Evolutionary conservation across 208 protist species (phyloP).

Genomic region (Trypanosoma mega): DNA sequence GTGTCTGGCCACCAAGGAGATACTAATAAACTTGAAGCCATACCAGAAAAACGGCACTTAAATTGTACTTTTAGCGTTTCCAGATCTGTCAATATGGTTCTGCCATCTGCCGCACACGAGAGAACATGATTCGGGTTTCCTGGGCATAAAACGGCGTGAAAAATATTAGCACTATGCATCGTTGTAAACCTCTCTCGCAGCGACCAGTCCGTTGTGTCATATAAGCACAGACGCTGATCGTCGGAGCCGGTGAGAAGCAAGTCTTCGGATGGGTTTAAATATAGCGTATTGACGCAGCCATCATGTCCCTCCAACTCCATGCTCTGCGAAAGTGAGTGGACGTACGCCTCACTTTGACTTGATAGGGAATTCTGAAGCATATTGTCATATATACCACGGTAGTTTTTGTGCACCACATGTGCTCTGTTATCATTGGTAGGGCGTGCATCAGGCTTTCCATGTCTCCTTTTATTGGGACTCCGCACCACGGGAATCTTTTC

Average conservation of each 20-base stretch:
- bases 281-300: conserved; percentile 57
- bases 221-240: conserved; percentile 39
- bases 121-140: conserved; percentile 24
- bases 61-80: conserved; percentile 20
- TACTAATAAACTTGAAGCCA: conserved; percentile 31
- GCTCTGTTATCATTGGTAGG: no score
- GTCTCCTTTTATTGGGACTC: no score
- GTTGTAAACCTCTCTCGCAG: conserved; percentile 22
- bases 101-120: conserved; percentile 42
- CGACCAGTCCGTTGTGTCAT: conserved; percentile 33
- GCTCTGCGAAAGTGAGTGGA: conserved; percentile 22
- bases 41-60: conserved; percentile 17
- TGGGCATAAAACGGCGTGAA: conserved; percentile 45
- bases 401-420: no score
- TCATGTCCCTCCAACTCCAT: conserved; percentile 32
- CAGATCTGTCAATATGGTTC: conserved; percentile 34
- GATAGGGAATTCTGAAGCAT: background rate
- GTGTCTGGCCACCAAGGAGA: conserved; percentile 29
- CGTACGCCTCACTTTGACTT: conserved; percentile 21
- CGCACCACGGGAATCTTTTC: no score
- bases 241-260: conserved; percentile 50
- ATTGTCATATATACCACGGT: no score
- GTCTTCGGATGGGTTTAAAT: conserved; percentile 27
- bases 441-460: no score
- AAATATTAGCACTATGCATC: conserved; percentile 49